These are phyloP conservation scores for Cichorium intybus DNA, from an alignment of 140 eudicot genomes.

Conservation along the genomic window DNA sequence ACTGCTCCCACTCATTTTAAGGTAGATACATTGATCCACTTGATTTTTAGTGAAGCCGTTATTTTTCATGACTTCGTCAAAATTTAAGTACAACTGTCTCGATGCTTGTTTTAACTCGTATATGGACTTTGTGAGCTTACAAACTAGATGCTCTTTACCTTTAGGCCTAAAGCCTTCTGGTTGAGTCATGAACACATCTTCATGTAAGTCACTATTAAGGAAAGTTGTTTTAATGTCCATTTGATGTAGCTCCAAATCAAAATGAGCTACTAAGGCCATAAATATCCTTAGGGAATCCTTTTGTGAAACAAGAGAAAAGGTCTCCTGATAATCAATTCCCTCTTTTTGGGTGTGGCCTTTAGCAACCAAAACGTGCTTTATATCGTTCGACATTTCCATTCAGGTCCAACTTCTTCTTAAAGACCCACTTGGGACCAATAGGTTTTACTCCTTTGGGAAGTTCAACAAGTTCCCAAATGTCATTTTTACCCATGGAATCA, in stretches of 20 bases:
- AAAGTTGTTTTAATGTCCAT: neutral
- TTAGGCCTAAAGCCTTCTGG: no score
- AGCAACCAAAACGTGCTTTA: no score
- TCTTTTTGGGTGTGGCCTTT: no score
- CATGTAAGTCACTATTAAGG: neutral
- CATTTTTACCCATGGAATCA: no score
- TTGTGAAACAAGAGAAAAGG: neutral
- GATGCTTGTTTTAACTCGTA: no score
- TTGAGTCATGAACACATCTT: conserved; percentile 1
- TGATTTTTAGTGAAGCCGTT: neutral
- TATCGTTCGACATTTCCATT: neutral
- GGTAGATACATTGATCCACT: no score
- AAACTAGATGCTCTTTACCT: no score
- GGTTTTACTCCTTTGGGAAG: neutral
- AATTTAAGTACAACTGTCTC: neutral
- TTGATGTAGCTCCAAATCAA: neutral
- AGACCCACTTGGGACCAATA: neutral
- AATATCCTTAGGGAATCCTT: neutral
- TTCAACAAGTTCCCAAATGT: neutral
- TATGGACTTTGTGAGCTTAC: no score
- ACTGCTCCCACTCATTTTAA: no score
- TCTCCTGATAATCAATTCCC: neutral
- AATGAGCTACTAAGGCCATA: conserved; percentile 1
- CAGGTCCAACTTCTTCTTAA: neutral
- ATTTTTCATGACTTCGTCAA: neutral